phyloP scores from a whole-genome alignment of 2,329 filamentous ascomycete genomes.

The Fusarium sarcochroum region DNA sequence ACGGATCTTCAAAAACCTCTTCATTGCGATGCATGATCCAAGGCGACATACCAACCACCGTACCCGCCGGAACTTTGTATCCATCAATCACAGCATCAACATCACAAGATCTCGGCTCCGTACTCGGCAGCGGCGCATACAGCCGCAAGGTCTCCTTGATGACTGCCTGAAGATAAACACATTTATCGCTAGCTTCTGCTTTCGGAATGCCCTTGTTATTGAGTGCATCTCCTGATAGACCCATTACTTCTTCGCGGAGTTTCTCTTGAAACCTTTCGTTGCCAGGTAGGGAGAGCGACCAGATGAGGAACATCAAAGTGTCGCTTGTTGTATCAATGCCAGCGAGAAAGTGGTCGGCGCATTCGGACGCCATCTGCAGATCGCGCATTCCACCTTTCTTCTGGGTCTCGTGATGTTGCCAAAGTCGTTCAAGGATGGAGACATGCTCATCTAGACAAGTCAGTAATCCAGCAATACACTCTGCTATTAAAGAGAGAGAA shows the following conservation, averaged over 20 bases:
- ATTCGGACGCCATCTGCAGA: constrained; percentile 66
- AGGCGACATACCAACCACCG: constrained; percentile 48
- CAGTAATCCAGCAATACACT: accelerated
- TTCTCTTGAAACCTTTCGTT: constrained; percentile 60
- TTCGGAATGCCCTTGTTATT: constrained; percentile 49
- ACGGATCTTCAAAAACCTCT: constrained; percentile 41
- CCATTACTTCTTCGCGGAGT: constrained; percentile 59
- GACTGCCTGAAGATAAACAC: constrained; percentile 62
- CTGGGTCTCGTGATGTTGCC: constrained; percentile 50
- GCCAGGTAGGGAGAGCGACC: constrained; percentile 62
- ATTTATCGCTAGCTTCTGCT: constrained; percentile 54
- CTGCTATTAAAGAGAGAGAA: too few relatives aligned
- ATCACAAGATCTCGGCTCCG: constrained; percentile 59
- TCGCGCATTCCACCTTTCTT: constrained; percentile 53
- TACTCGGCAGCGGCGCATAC: constrained; percentile 65
- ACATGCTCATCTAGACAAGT: constrained; percentile 14
- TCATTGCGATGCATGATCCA: constrained; percentile 48
- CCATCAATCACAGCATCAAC: constrained; percentile 40
- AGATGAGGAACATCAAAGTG: constrained; percentile 65
- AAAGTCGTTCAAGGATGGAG: constrained; percentile 57
- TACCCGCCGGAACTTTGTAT: constrained; percentile 43
- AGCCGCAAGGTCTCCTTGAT: constrained; percentile 66
- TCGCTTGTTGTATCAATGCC: constrained; percentile 69
- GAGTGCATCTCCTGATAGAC: constrained; percentile 41
- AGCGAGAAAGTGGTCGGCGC: constrained; percentile 66